Evolutionary conservation across 2,329 filamentous ascomycete genomes (phyloP).

Genomic region (Xylariomycetidae sp.): DNA sequence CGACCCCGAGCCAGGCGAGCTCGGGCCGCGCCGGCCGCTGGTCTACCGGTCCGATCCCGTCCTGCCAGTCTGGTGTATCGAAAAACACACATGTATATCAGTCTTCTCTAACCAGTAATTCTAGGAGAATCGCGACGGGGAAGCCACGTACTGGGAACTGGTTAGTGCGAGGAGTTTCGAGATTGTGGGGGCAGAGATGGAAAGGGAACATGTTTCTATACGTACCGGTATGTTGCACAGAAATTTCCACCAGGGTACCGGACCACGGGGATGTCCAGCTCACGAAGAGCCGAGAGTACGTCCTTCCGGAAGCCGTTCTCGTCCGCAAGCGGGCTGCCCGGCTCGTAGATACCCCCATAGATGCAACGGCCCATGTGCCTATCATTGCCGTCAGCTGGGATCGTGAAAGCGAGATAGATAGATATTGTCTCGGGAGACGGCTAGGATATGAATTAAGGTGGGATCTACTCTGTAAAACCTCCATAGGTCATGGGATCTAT

Average conservation of each 20-base stretch:
- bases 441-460: too few species aligned
- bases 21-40: conserved; percentile 64
- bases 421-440: background rate
- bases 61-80: too few species aligned
- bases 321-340: conserved; percentile 67
- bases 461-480: conserved; percentile 72
- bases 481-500: conserved; percentile 81
- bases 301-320: conserved; percentile 73
- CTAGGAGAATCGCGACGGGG: too few species aligned
- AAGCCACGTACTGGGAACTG: too few species aligned
- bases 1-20: conserved; percentile 72
- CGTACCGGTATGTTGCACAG: conserved; percentile 76
- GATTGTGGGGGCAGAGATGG: too few species aligned
- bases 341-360: conserved; percentile 82
- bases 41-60: conserved; percentile 71
- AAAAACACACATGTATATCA: too few species aligned
- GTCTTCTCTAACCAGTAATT: too few species aligned
- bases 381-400: too few species aligned
- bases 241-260: conserved; percentile 84
- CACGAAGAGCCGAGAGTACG: conserved; percentile 68
- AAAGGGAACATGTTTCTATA: too few species aligned
- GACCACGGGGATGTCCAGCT: conserved; percentile 71
- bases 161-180: too few species aligned
- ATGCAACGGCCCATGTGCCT: conserved; percentile 89
- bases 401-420: too few species aligned